Percentiles rank a stretch among this genome's conserved stretches.
Evolutionary conservation across 2,329 filamentous ascomycete species (phyloP).

Genomic region (Colletotrichum theobromicola): DNA sequence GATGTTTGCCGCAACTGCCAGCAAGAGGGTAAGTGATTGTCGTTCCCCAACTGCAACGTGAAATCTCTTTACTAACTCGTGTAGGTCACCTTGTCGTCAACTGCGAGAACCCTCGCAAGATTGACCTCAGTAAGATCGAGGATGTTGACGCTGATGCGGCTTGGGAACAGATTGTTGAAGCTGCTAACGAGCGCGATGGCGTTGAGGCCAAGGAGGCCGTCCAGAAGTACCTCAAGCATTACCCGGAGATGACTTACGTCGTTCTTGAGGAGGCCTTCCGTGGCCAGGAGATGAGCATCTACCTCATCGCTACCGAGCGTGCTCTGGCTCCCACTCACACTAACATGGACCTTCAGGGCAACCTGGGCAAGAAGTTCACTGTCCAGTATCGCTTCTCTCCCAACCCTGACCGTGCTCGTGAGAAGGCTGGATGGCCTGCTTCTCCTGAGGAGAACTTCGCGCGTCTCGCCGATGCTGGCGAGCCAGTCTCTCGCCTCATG

Average conservation of each 20-base stretch:
- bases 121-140: constrained; percentile 58
- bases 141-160: constrained; percentile 59
- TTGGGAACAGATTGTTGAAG: constrained; percentile 60
- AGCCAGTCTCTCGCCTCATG: constrained; percentile 63
- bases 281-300: constrained; percentile 55
- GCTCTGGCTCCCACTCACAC: constrained; percentile 62
- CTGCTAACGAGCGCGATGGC: constrained; percentile 59
- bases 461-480: constrained; percentile 70
- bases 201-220: constrained; percentile 67
- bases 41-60: neutral
- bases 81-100: constrained; percentile 60
- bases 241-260: constrained; percentile 60
- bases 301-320: constrained; percentile 68
- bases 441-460: constrained; percentile 63
- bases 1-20: constrained; percentile 66
- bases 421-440: constrained; percentile 65
- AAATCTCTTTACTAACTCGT: constrained; percentile 1
- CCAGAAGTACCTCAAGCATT: constrained; percentile 66
- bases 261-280: constrained; percentile 69
- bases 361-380: constrained; percentile 67
- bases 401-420: constrained; percentile 62
- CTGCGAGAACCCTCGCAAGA: constrained; percentile 65
- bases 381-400: constrained; percentile 66
- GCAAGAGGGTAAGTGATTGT: constrained; percentile 54
- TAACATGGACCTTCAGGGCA: constrained; percentile 76